Percentiles rank a stretch among this genome's conserved stretches.
Evolutionary conservation across 805 yeast species (phyloP).

Genomic region (Blastobotrys parvus): DNA sequence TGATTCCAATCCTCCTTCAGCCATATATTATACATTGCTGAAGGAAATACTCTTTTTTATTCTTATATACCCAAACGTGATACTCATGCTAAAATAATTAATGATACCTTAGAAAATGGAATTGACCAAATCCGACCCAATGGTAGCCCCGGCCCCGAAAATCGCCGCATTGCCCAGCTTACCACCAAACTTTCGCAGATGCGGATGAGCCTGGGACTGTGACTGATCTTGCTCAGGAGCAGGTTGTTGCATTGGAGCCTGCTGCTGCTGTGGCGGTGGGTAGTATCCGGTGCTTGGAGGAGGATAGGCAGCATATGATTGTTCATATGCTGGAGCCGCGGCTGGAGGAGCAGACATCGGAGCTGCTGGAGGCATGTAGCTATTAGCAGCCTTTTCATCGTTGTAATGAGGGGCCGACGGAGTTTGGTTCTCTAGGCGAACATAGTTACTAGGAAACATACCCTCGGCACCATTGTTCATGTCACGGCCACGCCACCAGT

Average conservation of each 20-base stretch:
- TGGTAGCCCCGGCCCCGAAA: constrained; percentile 94
- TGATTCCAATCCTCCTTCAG: too few species aligned
- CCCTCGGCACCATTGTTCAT: constrained; percentile 50
- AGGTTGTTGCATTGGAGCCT: constrained; percentile 19
- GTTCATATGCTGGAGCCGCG: constrained; percentile 19
- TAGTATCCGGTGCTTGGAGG: constrained; percentile 44
- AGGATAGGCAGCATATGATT: constrained; percentile 34
- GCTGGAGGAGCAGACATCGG: constrained; percentile 13
- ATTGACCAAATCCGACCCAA: constrained; percentile 70
- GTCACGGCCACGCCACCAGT: constrained; percentile 83
- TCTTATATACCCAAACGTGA: too few species aligned
- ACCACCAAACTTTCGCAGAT: constrained; percentile 55
- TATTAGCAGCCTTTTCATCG: constrained; percentile 8
- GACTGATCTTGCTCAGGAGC: constrained; percentile 14
- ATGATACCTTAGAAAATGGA: constrained; percentile 22
- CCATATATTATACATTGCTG: neutral
- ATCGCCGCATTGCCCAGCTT: constrained; percentile 88
- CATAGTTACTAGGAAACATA: constrained; percentile 87
- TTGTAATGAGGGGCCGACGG: constrained; percentile 7
- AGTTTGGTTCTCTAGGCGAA: constrained; percentile 26
- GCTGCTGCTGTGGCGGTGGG: constrained; percentile 24
- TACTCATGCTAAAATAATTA: too few species aligned
- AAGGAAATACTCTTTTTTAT: neutral
- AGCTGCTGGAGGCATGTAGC: constrained; percentile 12
- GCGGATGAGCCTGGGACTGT: constrained; percentile 6